These are phyloP conservation scores for Gautieria morchelliformis DNA, from an alignment of 768 basidiomycete genomes.

Conservation along the genomic window DNA sequence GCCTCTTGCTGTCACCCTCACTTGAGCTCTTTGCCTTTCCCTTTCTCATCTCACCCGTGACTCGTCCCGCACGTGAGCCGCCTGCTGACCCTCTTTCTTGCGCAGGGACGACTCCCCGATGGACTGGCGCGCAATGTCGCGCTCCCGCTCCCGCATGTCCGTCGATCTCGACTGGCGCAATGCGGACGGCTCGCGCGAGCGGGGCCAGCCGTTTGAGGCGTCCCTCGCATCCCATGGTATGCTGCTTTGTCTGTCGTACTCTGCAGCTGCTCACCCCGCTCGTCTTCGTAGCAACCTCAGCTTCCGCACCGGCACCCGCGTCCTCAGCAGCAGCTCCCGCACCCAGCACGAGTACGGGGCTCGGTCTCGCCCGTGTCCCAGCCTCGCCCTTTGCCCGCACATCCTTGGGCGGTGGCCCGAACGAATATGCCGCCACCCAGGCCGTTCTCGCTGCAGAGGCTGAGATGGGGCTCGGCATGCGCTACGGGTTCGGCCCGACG, in stretches of 20 bases:
- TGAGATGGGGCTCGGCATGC: background rate
- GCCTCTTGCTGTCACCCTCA: too few relatives aligned
- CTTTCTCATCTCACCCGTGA: background rate
- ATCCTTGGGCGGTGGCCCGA: background rate
- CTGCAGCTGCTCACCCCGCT: constrained; percentile 30
- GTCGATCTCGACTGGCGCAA: constrained; percentile 69
- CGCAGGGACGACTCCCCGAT: constrained; percentile 50
- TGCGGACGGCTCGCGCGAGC: too few relatives aligned
- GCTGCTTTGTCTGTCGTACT: too few relatives aligned
- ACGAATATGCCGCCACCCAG: constrained; percentile 6
- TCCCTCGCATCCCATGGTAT: too few relatives aligned
- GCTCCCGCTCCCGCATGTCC: constrained; percentile 80
- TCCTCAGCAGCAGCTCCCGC: constrained; percentile 19
- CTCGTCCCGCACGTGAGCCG: constrained; percentile 11
- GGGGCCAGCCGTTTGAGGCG: too few relatives aligned
- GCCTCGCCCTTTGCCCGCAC: background rate
- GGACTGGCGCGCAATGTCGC: constrained; percentile 91
- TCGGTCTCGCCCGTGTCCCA: background rate
- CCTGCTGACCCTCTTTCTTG: constrained; percentile 15
- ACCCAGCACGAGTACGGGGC: constrained; percentile 11
- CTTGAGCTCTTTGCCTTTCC: background rate
- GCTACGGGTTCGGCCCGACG: background rate
- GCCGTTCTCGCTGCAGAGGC: constrained; percentile 9
- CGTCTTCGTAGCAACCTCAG: constrained; percentile 30
- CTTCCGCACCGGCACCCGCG: constrained; percentile 12